Conservation (phyloP, 108 stramenopile species). For the Fistulifera pelliculosa region DNA sequence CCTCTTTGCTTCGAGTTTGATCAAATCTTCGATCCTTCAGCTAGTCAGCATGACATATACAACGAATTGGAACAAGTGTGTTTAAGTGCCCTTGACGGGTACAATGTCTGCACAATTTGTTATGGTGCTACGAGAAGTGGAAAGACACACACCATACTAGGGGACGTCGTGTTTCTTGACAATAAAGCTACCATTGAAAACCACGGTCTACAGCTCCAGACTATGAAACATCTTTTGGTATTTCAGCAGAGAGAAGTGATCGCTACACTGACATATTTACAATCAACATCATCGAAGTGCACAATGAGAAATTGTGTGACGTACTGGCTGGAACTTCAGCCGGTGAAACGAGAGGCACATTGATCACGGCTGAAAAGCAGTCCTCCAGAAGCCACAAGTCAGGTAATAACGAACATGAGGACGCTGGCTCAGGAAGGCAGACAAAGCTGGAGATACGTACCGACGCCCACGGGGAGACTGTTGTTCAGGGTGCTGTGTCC, state of each 20-base stretch:
- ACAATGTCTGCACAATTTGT: constrained; percentile 89
- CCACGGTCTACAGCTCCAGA: constrained; percentile 58
- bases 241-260: constrained; percentile 53
- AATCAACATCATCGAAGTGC: constrained; percentile 64
- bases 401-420: constrained; percentile 5
- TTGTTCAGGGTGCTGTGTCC: constrained; percentile 67
- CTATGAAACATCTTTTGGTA: constrained; percentile 57
- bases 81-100: constrained; percentile 88
- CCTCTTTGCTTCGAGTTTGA: constrained; percentile 85
- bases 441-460: constrained; percentile 72
- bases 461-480: constrained; percentile 77
- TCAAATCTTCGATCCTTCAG: constrained; percentile 67
- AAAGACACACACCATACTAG: constrained; percentile 92
- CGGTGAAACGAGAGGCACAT: constrained; percentile 51
- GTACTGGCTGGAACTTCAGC: constrained; percentile 51
- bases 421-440: constrained; percentile 17
- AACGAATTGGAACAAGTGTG: constrained; percentile 84
- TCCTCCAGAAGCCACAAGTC: constrained; percentile 7
- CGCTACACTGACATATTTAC: constrained; percentile 63
- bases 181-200: constrained; percentile 19
- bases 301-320: constrained; percentile 66
- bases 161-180: constrained; percentile 27
- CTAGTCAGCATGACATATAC: constrained; percentile 78
- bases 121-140: constrained; percentile 91
- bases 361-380: constrained; percentile 26